These are phyloP conservation scores for Sporobolomyces phaffii DNA, from an alignment of 768 basidiomycete genomes.

Conservation along the genomic window DNA sequence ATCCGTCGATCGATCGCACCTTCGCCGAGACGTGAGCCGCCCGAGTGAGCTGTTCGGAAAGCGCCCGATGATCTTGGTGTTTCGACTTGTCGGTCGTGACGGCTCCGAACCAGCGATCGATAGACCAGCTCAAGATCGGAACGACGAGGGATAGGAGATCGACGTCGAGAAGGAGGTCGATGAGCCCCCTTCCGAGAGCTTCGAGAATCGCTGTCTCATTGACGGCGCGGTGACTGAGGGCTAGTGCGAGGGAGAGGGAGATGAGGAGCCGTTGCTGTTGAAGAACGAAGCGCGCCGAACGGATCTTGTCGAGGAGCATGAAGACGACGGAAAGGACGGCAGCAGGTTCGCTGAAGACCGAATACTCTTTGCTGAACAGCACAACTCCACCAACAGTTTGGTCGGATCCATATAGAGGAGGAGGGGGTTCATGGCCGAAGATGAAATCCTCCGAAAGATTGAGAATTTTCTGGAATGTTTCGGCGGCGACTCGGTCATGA, in stretches of 20 bases:
- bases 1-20: not conserved
- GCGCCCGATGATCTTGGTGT: not conserved
- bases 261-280: conserved; percentile 74
- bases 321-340: conserved; percentile 68
- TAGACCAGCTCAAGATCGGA: conserved; percentile 50
- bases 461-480: conserved; percentile 5
- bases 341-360: conserved; percentile 52
- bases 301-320: conserved; percentile 62
- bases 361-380: conserved; percentile 56
- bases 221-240: conserved; percentile 58
- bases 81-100: conserved; percentile 46
- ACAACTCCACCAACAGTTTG: conserved; percentile 55
- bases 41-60: conserved; percentile 36
- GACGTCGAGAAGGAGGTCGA: conserved; percentile 59
- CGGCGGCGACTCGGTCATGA: not conserved
- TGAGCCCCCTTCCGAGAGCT: conserved; percentile 61
- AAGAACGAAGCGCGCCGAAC: conserved; percentile 66
- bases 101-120: conserved; percentile 57
- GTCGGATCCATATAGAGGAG: conserved; percentile 34
- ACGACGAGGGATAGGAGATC: conserved; percentile 53
- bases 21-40: conserved; percentile 8
- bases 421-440: not conserved
- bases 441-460: not conserved
- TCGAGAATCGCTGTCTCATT: conserved; percentile 59
- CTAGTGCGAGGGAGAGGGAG: conserved; percentile 66